A percentile compares a stretch with the other conserved stretches of the same genome.
These are phyloP conservation scores for Coemansia sp. DNA, from an alignment of 192 early-diverging fungal species.

Conservation along the genomic window DNA sequence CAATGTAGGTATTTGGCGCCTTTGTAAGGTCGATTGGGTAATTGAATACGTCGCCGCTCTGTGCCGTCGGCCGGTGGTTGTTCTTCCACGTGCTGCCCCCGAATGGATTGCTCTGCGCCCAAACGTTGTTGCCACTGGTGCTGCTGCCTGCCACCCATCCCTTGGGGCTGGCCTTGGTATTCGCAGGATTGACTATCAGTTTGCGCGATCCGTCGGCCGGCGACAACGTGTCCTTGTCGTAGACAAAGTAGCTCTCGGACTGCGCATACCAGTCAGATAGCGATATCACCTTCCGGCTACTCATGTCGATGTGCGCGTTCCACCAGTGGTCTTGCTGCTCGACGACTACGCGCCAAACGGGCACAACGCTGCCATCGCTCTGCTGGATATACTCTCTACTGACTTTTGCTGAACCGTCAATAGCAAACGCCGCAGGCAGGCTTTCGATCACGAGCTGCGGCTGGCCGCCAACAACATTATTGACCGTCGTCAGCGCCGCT, in stretches of 20 bases:
- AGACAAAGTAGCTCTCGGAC: constrained; percentile 78
- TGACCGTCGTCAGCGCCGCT: not conserved
- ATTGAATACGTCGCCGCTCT: constrained; percentile 63
- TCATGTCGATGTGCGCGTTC: constrained; percentile 69
- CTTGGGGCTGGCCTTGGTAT: constrained; percentile 65
- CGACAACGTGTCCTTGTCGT: constrained; percentile 78
- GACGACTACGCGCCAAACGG: constrained; percentile 83
- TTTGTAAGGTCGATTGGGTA: constrained; percentile 69
- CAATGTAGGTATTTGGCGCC: constrained; percentile 73
- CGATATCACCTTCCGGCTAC: constrained; percentile 64
- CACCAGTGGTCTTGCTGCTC: constrained; percentile 88
- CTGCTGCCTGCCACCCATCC: constrained; percentile 83
- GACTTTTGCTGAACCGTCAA: constrained; percentile 47
- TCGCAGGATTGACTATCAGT: constrained; percentile 61
- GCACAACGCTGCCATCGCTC: constrained; percentile 60
- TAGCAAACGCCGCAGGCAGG: constrained; percentile 40
- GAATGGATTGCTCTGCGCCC: constrained; percentile 86
- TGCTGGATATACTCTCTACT: constrained; percentile 69
- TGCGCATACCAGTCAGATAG: constrained; percentile 88
- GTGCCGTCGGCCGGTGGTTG: constrained; percentile 67
- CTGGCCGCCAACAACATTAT: constrained; percentile 1
- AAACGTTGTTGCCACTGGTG: constrained; percentile 90
- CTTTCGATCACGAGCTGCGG: constrained; percentile 16
- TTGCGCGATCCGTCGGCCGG: constrained; percentile 69
- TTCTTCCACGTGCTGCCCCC: constrained; percentile 78